These are phyloP conservation scores for Penicillium crustosum DNA, from an alignment of 2,329 filamentous ascomycete species.

Conservation along the genomic window DNA sequence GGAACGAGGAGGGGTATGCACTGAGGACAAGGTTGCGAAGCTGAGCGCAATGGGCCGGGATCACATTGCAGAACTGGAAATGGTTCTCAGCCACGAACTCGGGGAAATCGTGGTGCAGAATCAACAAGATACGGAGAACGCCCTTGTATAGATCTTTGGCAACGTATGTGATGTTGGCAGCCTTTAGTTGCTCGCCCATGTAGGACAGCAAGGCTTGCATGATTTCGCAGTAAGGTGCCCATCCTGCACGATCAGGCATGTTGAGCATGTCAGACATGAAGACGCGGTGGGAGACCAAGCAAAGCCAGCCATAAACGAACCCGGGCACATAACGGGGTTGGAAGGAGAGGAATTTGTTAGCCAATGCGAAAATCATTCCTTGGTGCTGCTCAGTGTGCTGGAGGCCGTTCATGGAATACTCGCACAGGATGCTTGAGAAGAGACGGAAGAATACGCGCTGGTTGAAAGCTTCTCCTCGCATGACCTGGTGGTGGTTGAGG, in stretches of 20 bases:
- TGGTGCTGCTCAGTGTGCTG: conserved; percentile 62
- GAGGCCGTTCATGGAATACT: conserved; percentile 62
- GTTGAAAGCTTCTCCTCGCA: conserved; percentile 77
- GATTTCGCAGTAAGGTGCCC: conserved; percentile 71
- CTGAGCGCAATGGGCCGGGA: conserved; percentile 82
- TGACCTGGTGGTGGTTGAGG: conserved; percentile 80
- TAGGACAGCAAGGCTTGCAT: conserved; percentile 71
- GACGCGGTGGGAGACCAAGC: conserved; percentile 76
- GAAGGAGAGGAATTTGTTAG: conserved; percentile 68
- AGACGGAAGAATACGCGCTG: conserved; percentile 89
- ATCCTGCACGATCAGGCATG: conserved; percentile 68
- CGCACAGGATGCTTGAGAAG: conserved; percentile 78
- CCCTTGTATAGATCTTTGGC: conserved; percentile 83
- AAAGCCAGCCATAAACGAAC: conserved; percentile 83
- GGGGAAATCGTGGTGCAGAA: conserved; percentile 90
- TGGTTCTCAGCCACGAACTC: conserved; percentile 90
- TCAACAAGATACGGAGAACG: conserved; percentile 75
- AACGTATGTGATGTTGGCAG: conserved; percentile 64
- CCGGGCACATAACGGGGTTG: conserved; percentile 75
- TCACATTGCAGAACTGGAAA: conserved; percentile 73
- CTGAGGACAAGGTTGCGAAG: conserved; percentile 84
- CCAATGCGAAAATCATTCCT: conserved; percentile 70
- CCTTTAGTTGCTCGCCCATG: conserved; percentile 76
- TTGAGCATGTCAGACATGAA: conserved; percentile 78
- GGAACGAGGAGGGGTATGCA: conserved; percentile 68